A percentile compares a stretch with the other conserved stretches of the same genome.
These are phyloP conservation scores for Dioscorea zingiberensis DNA, from an alignment of 106 monocot species.

Conservation along the genomic window DNA sequence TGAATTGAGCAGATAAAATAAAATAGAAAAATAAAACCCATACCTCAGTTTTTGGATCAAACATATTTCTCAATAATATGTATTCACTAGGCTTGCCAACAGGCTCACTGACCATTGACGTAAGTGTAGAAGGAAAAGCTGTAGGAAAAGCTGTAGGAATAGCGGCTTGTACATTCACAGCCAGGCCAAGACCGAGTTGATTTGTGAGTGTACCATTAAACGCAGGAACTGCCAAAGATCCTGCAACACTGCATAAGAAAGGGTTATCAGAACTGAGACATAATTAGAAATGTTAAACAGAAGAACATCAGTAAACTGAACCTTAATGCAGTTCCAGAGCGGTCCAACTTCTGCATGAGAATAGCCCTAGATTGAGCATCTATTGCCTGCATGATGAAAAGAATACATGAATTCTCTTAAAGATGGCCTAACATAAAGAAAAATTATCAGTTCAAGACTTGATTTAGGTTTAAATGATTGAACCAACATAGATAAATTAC, in stretches of 20 bases:
- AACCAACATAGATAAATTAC: too few species aligned
- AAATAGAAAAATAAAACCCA: neutral
- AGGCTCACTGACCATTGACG: constrained; percentile 23
- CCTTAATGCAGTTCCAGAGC: constrained; percentile 36
- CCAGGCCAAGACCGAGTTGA: neutral
- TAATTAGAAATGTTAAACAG: neutral
- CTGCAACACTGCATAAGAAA: constrained; percentile 13
- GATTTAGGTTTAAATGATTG: too few species aligned
- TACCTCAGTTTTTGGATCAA: constrained; percentile 88
- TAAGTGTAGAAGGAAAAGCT: constrained; percentile 7
- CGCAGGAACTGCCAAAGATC: constrained; percentile 5
- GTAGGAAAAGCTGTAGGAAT: constrained; percentile 1
- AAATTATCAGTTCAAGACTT: too few species aligned
- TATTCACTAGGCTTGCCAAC: constrained; percentile 72
- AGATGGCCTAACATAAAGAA: too few species aligned
- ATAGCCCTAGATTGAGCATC: constrained; percentile 42
- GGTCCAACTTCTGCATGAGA: constrained; percentile 52
- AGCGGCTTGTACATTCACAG: constrained; percentile 9
- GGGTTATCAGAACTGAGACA: neutral
- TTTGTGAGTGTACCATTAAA: constrained; percentile 12
- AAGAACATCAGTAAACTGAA: neutral
- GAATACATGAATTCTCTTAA: neutral
- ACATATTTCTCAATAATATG: constrained; percentile 91
- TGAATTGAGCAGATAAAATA: too few species aligned
- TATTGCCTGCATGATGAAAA: constrained; percentile 11